phyloP scores from a whole-genome alignment of 257 asterid genomes.

The Solanum ossicruentum region DNA sequence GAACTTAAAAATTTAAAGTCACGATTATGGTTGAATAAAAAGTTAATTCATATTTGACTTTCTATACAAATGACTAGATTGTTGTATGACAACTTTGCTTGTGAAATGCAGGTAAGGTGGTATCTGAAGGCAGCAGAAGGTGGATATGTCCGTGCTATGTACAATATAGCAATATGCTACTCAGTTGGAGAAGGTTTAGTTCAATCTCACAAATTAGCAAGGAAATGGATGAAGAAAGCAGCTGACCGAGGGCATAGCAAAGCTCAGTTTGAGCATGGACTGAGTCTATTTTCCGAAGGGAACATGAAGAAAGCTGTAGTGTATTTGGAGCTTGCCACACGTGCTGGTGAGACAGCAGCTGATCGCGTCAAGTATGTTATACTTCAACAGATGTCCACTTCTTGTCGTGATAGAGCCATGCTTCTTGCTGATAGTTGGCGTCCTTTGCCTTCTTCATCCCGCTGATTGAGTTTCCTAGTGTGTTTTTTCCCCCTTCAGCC shows the following conservation, averaged over 20 bases:
- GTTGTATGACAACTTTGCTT: background rate
- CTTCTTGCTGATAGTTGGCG: constrained; percentile 52
- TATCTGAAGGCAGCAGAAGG: constrained; percentile 84
- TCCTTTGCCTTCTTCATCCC: constrained; percentile 39
- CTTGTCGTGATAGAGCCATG: constrained; percentile 55
- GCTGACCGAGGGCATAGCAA: constrained; percentile 90
- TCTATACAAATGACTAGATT: background rate
- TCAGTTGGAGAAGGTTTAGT: constrained; percentile 64
- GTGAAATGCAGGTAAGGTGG: constrained; percentile 58
- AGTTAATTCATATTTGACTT: background rate
- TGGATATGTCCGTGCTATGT: constrained; percentile 92
- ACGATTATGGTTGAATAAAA: background rate
- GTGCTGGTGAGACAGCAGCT: constrained; percentile 78
- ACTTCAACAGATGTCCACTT: constrained; percentile 48
- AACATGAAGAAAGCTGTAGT: constrained; percentile 89
- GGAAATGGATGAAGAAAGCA: constrained; percentile 94
- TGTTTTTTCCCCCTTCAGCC: background rate
- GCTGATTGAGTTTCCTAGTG: background rate
- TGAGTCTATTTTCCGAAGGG: constrained; percentile 75
- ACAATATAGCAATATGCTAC: constrained; percentile 72
- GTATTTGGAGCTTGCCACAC: constrained; percentile 75
- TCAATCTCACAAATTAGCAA: constrained; percentile 51
- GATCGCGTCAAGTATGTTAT: constrained; percentile 52
- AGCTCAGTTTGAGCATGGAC: constrained; percentile 86
- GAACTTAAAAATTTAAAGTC: background rate